Base-by-base conservation (phyloP, 495 filamentous ascomycete genomes). In the Entonaema liquescens region DNA sequence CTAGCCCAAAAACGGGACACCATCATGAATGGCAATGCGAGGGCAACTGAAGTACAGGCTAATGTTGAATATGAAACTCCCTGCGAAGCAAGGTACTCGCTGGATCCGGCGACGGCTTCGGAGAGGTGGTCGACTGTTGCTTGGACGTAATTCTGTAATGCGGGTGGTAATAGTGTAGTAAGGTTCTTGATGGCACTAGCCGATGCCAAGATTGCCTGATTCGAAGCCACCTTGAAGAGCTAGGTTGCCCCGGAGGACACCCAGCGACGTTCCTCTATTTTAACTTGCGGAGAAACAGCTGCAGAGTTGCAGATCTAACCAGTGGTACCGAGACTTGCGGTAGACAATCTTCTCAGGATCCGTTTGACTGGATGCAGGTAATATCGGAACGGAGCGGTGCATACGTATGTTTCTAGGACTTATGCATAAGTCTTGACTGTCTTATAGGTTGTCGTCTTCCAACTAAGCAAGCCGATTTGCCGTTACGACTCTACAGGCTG, bases 1-100 rank as follows among this genome's bases (percentile, higher is more conserved):
- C 75, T 78, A 44, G 86, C 77, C 77, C 86, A 89, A 52, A 50
- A 87, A 79, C 90, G 88, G 65, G 84, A 87, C 90, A 92, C 83
- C 90, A 92, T 83, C 57, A 87, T 65, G 36, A 85, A 77, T 60
- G 89, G 79, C 44, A 91, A 50, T 55, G 84, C 80, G 56, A 88
- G 82, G 69, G 82, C 72, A 28, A 77, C 67, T 65, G 86, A 68
- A 62, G 82, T 79, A 63, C 82, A 81, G 56, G 81, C 74, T 53
- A 80, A 63, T n/a, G 80, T 79, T 61, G 78, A 78, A 67, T 84
- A 83, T 71, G 84, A 63, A 13, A 80, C 71, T 74, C 82, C 81
- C n/a, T 80, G 81, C 25, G 81, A 74, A 69, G 84, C 80, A 68
- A 89, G 78, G 59, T 85, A 87, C 55, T 86, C 82, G 73, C 83